Conservation (phyloP, 2,329 filamentous ascomycete species). For the Fusarium temperatum region DNA sequence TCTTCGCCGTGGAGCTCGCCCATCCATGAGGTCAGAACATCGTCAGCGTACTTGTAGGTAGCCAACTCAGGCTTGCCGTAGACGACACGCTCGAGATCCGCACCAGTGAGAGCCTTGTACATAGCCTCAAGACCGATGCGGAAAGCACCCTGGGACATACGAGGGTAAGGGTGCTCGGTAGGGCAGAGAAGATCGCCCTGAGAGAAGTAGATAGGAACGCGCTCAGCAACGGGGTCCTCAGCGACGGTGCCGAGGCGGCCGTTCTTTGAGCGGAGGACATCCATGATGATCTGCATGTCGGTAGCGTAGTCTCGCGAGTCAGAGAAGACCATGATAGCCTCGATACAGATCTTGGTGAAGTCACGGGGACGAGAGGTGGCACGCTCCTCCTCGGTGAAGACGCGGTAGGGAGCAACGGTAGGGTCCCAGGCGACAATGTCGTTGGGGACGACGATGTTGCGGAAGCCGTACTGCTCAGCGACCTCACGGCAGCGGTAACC, state of each 20-base stretch:
- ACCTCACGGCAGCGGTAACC: slow-evolving; percentile 70
- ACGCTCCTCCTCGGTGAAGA: slow-evolving; percentile 69
- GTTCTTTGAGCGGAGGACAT: slow-evolving; percentile 79
- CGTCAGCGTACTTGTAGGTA: slow-evolving; percentile 77
- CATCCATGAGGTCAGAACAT: slow-evolving; percentile 75
- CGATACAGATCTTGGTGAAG: slow-evolving; percentile 80
- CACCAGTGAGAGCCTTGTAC: slow-evolving; percentile 73
- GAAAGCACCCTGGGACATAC: slow-evolving; percentile 89
- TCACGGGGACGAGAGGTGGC: slow-evolving; percentile 74
- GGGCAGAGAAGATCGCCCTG: slow-evolving; percentile 91
- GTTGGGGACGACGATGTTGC: slow-evolving; percentile 80
- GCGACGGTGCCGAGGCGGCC: slow-evolving; percentile 75
- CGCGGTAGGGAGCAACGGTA: slow-evolving; percentile 81
- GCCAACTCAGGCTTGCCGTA: slow-evolving; percentile 75
- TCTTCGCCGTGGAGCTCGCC: slow-evolving; percentile 78
- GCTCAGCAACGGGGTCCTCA: slow-evolving; percentile 52
- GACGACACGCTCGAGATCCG: slow-evolving; percentile 41
- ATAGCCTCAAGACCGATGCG: slow-evolving; percentile 79
- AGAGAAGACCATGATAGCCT: slow-evolving; percentile 89
- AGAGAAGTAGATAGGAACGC: slow-evolving; percentile 80
- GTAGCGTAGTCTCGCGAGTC: slow-evolving; percentile 93
- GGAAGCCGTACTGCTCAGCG: slow-evolving; percentile 74
- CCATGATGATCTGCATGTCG: slow-evolving; percentile 81
- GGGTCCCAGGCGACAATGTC: slow-evolving; percentile 81
- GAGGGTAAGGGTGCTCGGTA: slow-evolving; percentile 78